Conservation (phyloP, 78 protist species). For the Dictyostelium brefeldianum region DNA sequence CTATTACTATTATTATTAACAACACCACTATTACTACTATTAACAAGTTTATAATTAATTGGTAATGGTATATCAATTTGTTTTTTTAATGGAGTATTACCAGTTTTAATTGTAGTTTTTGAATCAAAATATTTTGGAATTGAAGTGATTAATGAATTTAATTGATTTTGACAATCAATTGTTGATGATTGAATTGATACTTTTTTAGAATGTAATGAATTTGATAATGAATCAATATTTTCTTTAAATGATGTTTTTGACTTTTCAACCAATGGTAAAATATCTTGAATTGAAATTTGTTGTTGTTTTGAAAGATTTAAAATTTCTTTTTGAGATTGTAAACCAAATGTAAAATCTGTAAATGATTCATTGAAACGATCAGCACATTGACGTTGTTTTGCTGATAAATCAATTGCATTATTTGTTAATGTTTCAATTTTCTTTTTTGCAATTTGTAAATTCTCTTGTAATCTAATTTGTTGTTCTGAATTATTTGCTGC, state of each 20-base stretch:
- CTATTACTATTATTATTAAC: neutral
- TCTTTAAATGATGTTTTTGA: neutral
- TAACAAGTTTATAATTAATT: neutral
- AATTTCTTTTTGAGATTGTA: neutral
- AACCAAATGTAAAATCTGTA: neutral
- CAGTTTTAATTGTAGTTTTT: neutral
- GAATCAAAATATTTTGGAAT: conserved; percentile 9
- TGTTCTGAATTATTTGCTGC: neutral
- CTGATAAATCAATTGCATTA: neutral
- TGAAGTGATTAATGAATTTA: neutral
- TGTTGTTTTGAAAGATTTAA: neutral
- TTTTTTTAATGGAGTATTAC: conserved; percentile 36
- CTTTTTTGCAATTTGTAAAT: neutral
- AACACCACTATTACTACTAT: neutral
- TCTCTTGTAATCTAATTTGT: neutral
- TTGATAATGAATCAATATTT: neutral
- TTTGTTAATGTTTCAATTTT: neutral
- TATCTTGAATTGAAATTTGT: neutral
- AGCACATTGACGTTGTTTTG: neutral
- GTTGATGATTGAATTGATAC: neutral
- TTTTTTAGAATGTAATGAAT: neutral
- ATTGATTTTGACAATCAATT: neutral
- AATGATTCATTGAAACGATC: neutral
- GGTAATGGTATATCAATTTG: conserved; percentile 17
- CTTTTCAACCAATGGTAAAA: conserved; percentile 4